Evolutionary conservation across 805 yeast species (phyloP).

Genomic region (Candida khao-thaluensis): DNA sequence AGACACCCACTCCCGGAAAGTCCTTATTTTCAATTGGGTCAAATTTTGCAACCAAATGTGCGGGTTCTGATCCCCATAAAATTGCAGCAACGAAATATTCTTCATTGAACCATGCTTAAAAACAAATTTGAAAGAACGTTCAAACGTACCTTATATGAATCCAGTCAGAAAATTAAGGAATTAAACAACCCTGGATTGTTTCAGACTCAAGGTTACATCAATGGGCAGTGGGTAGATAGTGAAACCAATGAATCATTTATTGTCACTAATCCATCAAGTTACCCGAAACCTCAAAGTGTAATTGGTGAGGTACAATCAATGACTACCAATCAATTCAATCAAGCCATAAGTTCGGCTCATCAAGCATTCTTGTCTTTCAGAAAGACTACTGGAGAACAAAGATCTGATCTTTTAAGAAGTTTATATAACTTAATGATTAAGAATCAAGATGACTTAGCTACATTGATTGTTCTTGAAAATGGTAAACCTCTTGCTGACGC

Average conservation of each 20-base stretch:
- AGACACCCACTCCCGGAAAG: too few relatives aligned
- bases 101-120: neutral
- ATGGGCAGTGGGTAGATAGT: slow-evolving; percentile 70
- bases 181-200: slow-evolving; percentile 15
- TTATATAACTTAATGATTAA: slow-evolving; percentile 55
- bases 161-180: slow-evolving; percentile 8
- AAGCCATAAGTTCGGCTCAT: slow-evolving; percentile 57
- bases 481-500: slow-evolving; percentile 75
- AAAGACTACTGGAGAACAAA: slow-evolving; percentile 53
- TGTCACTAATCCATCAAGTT: slow-evolving; percentile 75
- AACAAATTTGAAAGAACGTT: neutral
- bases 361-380: slow-evolving; percentile 53
- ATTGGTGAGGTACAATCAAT: slow-evolving; percentile 56
- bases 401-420: slow-evolving; percentile 52
- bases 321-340: slow-evolving; percentile 43
- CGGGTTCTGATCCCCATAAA: slow-evolving; percentile 4
- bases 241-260: slow-evolving; percentile 48
- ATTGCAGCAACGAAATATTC: slow-evolving; percentile 2
- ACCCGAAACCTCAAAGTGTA: slow-evolving; percentile 35
- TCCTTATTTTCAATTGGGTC: too few relatives aligned
- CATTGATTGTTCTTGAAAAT: slow-evolving; percentile 63
- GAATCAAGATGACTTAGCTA: slow-evolving; percentile 65
- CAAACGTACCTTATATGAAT: slow-evolving; percentile 6
- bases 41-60: slow-evolving; percentile 3
- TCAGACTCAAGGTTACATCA: slow-evolving; percentile 57